Evolutionary conservation across 352 stramenopile species (phyloP).

Genomic region (Phytophthora podocarpi): DNA sequence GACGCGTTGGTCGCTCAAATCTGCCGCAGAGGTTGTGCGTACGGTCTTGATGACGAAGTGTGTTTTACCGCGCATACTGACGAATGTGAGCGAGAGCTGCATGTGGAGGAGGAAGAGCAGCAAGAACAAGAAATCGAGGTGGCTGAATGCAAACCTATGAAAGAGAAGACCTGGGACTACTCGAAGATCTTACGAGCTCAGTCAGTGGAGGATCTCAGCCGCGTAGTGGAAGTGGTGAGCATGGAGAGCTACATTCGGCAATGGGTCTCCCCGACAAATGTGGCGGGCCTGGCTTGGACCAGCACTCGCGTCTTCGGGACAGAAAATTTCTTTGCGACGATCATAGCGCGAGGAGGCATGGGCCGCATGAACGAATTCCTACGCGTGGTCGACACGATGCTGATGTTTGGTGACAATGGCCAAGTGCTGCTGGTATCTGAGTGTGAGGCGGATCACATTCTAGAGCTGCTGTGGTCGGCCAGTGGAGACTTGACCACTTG

Average conservation of each 20-base stretch:
- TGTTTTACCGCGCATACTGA: slow-evolving; percentile 46
- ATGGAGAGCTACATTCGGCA: slow-evolving; percentile 12
- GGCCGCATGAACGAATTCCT: slow-evolving; percentile 25
- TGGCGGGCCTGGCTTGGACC: slow-evolving; percentile 36
- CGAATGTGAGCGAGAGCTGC: slow-evolving; percentile 66
- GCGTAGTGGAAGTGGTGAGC: background rate
- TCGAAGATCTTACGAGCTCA: slow-evolving; percentile 10
- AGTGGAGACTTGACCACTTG: background rate
- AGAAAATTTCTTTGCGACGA: slow-evolving; percentile 52
- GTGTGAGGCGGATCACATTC: slow-evolving; percentile 44
- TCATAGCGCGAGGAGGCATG: background rate
- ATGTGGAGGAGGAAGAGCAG: slow-evolving; percentile 55
- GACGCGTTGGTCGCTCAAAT: slow-evolving; percentile 25
- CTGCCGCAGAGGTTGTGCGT: slow-evolving; percentile 13
- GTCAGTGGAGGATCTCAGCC: slow-evolving; percentile 20
- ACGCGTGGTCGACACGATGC: slow-evolving; percentile 42
- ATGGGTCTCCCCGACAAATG: slow-evolving; percentile 4
- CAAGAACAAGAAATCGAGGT: slow-evolving; percentile 29
- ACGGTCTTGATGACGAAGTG: slow-evolving; percentile 48
- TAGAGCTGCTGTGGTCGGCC: slow-evolving; percentile 37
- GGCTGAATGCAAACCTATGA: too few relatives aligned
- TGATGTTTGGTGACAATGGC: slow-evolving; percentile 50
- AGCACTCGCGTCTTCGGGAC: slow-evolving; percentile 39
- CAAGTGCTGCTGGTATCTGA: slow-evolving; percentile 47
- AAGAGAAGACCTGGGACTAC: slow-evolving; percentile 26